These are phyloP conservation scores for Epichloe hybrida DNA, from an alignment of 2,329 filamentous ascomycete species.

Conservation along the genomic window DNA sequence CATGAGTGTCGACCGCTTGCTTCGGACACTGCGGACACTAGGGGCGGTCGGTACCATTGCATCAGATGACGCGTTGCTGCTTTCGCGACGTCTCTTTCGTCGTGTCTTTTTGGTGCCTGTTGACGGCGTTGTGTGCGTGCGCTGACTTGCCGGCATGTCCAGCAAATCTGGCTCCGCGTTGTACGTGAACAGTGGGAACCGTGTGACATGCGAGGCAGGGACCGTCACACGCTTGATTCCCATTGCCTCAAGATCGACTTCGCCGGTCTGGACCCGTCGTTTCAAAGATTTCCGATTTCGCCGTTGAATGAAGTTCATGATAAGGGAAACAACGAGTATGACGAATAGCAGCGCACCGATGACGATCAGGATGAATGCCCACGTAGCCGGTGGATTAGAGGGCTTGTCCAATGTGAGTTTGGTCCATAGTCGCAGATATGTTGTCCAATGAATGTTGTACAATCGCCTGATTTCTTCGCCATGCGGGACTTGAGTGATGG, in stretches of 20 bases:
- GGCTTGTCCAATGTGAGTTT: slow-evolving; percentile 34
- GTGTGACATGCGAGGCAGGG: slow-evolving; percentile 54
- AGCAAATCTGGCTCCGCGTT: slow-evolving; percentile 36
- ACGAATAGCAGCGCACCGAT: slow-evolving; percentile 57
- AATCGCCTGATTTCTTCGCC: slow-evolving; percentile 40
- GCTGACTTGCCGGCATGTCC: slow-evolving; percentile 20
- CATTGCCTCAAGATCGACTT: slow-evolving; percentile 74
- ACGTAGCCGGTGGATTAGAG: slow-evolving; percentile 53
- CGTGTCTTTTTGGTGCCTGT: slow-evolving; percentile 16
- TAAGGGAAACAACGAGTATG: slow-evolving; percentile 50
- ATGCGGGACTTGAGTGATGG: slow-evolving; percentile 47
- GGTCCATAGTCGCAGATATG: slow-evolving; percentile 49
- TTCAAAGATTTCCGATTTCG: slow-evolving; percentile 54
- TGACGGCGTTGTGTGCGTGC: slow-evolving; percentile 14
- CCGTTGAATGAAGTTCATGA: slow-evolving; percentile 68
- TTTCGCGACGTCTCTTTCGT: slow-evolving; percentile 17
- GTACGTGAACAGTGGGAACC: slow-evolving; percentile 71
- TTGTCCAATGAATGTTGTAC: slow-evolving; percentile 40
- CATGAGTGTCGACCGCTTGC: slow-evolving; percentile 24
- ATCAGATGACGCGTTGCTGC: slow-evolving; percentile 16
- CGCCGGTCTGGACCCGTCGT: slow-evolving; percentile 58
- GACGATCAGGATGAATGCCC: slow-evolving; percentile 65
- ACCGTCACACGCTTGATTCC: slow-evolving; percentile 75
- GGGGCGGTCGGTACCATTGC: slow-evolving; percentile 8
- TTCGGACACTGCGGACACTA: slow-evolving; percentile 18